phyloP scores from a whole-genome alignment of 2,329 filamentous ascomycete genomes.

The Teratosphaeria viscida region DNA sequence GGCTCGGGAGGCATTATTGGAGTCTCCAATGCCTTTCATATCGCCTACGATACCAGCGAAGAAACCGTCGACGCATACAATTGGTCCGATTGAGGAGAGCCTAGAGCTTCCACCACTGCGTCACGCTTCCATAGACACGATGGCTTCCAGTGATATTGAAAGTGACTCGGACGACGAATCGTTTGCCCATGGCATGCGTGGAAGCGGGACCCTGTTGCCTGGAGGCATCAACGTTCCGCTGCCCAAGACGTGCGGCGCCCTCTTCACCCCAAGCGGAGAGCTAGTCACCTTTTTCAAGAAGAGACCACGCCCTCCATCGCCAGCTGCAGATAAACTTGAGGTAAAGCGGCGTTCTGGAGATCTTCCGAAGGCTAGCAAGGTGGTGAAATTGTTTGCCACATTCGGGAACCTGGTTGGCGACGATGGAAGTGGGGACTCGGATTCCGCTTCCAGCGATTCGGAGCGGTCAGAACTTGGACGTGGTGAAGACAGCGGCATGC shows the following conservation, averaged over 20 bases:
- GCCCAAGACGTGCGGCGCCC: slow-evolving; percentile 47
- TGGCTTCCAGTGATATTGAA: slow-evolving; percentile 23
- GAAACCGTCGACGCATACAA: slow-evolving; percentile 26
- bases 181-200: slow-evolving; percentile 36
- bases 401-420: slow-evolving; percentile 18
- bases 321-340: neutral
- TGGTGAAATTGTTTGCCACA: slow-evolving; percentile 26
- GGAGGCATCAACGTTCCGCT: slow-evolving; percentile 55
- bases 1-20: slow-evolving; percentile 6
- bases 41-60: slow-evolving; percentile 21
- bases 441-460: slow-evolving; percentile 7
- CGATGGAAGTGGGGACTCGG: neutral
- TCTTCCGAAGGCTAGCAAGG: neutral
- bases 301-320: neutral
- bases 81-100: slow-evolving; percentile 42
- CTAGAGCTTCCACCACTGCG: slow-evolving; percentile 41
- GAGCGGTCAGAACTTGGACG: slow-evolving; percentile 3
- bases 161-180: slow-evolving; percentile 54
- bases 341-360: neutral
- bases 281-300: slow-evolving; percentile 43
- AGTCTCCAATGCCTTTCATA: slow-evolving; percentile 22
- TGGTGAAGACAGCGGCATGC: neutral
- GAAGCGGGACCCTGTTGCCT: slow-evolving; percentile 44
- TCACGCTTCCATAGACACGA: slow-evolving; percentile 45
- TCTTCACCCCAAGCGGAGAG: slow-evolving; percentile 48